Base-by-base conservation (phyloP, 257 asterid species). In the Thymus mandschuricus region DNA sequence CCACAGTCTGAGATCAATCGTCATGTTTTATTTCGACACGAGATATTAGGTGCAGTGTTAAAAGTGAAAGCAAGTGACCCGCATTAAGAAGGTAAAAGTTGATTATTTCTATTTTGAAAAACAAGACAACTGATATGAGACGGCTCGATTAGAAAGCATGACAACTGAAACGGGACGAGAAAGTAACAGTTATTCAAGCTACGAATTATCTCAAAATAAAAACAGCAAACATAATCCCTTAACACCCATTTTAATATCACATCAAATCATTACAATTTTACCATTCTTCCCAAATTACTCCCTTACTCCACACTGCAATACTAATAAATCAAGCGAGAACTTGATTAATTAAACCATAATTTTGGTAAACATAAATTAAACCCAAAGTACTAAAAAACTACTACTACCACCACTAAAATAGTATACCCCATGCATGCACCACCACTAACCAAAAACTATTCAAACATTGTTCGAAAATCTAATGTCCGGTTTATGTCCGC, bases 391-490 rank as follows among this genome's bases (percentile, higher is more conserved):
- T 43, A 9, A 55, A 55, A 49, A 38, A 57, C 41, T 30, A 57
- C 33, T 21, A 46, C 6, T 6, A 41, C 65, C 10, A 50, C 34
- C 35, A 66, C 73, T 52, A 67, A 13, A 27, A 78, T 29, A 10
- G 68, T 78, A 78, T 68, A 73, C 78, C 69, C 57, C 33, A 69
- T 56, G 44, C 55, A 63, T 49, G 43, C 62, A 66, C 27, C 62
- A 41, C 49, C 54, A 57, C 68, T 27, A 41, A 13, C 72, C 55
- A 28, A 41, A 44, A 66, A 21, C 6, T 50, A 60, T 13, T 46
- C 31, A 80, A 55, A 77, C 75, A 80, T 84, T 81, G 74, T 81
- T 86, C 10, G 83, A 82, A 82, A 81, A 85, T 75, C 92, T 83
- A 9, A 76, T 74, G 33, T 82, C 85, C 13, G 85, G 92, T 50